Evolutionary conservation across 345 rosid genomes (phyloP).

Genomic region (Camelina laxa): DNA sequence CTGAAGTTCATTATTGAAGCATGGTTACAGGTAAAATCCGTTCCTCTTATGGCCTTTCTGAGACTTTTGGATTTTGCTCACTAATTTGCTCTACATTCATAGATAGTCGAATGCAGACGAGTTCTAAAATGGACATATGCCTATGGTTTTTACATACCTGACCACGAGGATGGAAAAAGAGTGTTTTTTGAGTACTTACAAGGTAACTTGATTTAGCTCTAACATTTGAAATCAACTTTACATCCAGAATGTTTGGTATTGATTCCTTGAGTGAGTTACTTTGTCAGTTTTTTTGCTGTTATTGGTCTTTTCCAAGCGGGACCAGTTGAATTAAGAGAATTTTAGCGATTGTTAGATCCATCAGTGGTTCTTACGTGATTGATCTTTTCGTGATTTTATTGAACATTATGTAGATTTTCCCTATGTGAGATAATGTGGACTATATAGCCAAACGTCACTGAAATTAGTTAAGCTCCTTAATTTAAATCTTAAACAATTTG

Average conservation of each 20-base stretch:
- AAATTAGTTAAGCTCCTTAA: background rate
- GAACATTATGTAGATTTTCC: constrained; percentile 17
- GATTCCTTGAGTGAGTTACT: constrained; percentile 18
- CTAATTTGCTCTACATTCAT: constrained; percentile 32
- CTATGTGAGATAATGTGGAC: background rate
- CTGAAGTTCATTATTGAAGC: constrained; percentile 87
- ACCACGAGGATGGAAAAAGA: constrained; percentile 73
- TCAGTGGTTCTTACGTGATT: constrained; percentile 1
- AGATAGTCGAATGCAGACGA: constrained; percentile 88
- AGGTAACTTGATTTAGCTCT: constrained; percentile 46
- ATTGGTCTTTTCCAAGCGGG: background rate
- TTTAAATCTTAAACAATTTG: constrained; percentile 9
- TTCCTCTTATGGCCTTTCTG: constrained; percentile 1
- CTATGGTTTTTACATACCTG: constrained; percentile 83
- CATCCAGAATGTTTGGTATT: background rate
- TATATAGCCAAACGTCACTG: background rate
- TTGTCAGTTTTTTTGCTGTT: background rate
- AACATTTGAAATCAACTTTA: background rate
- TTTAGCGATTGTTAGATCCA: constrained; percentile 11
- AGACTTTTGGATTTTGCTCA: constrained; percentile 13
- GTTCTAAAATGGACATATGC: constrained; percentile 92
- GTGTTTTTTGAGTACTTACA: constrained; percentile 85
- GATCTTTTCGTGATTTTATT: constrained; percentile 6
- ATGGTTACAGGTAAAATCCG: constrained; percentile 72
- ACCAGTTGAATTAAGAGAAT: background rate